Evolutionary conservation across 768 basidiomycete species (phyloP), one percentile per base, ranked within the genome.

Genomic region (Termitomyces sp.): DNA sequence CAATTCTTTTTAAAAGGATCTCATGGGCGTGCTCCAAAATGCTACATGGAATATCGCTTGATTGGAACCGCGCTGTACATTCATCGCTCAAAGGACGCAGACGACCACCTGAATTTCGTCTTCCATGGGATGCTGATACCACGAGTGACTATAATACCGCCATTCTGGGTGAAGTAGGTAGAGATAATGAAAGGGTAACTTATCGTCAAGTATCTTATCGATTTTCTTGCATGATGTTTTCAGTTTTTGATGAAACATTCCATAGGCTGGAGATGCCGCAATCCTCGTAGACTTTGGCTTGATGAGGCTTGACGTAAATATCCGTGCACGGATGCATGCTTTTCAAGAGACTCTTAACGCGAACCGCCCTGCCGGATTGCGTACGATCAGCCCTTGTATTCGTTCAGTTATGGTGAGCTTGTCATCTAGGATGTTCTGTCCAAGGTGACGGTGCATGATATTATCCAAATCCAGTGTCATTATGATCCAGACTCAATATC

Each of bases 271-370:
- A 0, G 86, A 87, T 61, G 78, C 79, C 0, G 78, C 80, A 0
- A 81, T 90, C 48, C 75, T 87, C 1, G 76, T 87, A 12, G 86
- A 87, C 58, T 86, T 83, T 60, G 86, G 86, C 0, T 63, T 68
- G 1, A 80, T 83, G 79, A 69, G 65, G 26, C 71, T 86, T 0
- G 81, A 83, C 54, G 76, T 86, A 44, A 61, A 73, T 22, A 63
- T 82, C 12, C 78, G 86, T 2, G 84, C 83, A 2, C 77, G 80
- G 5, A 76, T 87, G 7, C 86, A 88, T 63, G 80, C 77, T 0
- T 77, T 85, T 18, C 77, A 85, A 62, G 67, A 69, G 0, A 67
- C 69, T 13, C 64, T 85, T 18, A 66, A 66, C 3, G 63, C 64
- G 12, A 64, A 66, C 13, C 60, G 71, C 1, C 46, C 75, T 1